Evolutionary conservation across 495 filamentous ascomycete genomes (phyloP).

Genomic region (Hamigera avellanea): DNA sequence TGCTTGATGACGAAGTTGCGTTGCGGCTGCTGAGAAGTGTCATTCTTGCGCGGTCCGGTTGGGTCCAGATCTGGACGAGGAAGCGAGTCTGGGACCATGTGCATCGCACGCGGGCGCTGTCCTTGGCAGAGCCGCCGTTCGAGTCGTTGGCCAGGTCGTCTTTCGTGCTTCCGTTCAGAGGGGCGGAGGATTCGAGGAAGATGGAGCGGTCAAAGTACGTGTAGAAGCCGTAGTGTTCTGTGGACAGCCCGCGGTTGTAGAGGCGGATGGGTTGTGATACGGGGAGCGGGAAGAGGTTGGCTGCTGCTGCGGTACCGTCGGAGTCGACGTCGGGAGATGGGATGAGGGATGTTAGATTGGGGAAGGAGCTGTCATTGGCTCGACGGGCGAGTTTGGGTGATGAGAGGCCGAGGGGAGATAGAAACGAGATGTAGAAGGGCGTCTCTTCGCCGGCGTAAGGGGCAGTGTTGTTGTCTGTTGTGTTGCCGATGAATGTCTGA

Average conservation of each 20-base stretch:
- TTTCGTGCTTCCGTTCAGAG: constrained; percentile 18
- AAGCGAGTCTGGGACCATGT: constrained; percentile 79
- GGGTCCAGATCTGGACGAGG: constrained; percentile 86
- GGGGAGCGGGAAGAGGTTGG: constrained; percentile 54
- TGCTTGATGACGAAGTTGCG: constrained; percentile 12
- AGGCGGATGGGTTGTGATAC: constrained; percentile 70
- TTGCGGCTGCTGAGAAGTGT: constrained; percentile 21
- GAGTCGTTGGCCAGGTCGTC: constrained; percentile 39
- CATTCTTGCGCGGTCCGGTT: constrained; percentile 25
- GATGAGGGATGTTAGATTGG: constrained; percentile 41
- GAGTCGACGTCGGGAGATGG: constrained; percentile 47
- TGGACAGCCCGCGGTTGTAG: constrained; percentile 65
- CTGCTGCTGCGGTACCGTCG: constrained; percentile 61
- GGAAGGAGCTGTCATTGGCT: constrained; percentile 19
- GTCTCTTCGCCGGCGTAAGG: constrained; percentile 40
- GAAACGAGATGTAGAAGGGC: constrained; percentile 39
- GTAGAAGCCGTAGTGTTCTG: constrained; percentile 92
- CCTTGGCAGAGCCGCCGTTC: constrained; percentile 50
- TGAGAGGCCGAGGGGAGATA: constrained; percentile 20
- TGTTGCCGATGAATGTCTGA: constrained; percentile 68
- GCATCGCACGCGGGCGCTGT: constrained; percentile 54
- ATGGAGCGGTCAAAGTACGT: constrained; percentile 83
- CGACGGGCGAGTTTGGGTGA: constrained; percentile 12
- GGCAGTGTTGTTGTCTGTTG: constrained; percentile 60
- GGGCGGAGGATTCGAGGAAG: constrained; percentile 50